Evolutionary conservation across 305 asterid genomes (phyloP).

Genomic region (Vinca major): DNA sequence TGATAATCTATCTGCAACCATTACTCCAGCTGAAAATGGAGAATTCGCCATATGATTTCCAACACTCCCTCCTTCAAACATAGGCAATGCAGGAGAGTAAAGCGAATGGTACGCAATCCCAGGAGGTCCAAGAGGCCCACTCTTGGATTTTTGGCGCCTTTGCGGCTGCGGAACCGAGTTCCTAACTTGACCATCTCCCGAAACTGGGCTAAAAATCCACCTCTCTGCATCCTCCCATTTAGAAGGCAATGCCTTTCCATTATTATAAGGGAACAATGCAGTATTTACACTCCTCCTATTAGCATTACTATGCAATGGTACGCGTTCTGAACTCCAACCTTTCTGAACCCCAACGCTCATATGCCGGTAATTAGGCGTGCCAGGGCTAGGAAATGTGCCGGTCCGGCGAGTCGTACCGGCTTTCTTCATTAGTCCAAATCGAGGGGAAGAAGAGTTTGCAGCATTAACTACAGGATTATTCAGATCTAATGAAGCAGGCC

Average conservation of each 20-base stretch:
- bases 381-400: constrained; percentile 75
- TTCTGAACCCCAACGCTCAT: constrained; percentile 60
- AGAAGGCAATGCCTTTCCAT: constrained; percentile 75
- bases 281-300: constrained; percentile 41
- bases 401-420: constrained; percentile 31
- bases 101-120: constrained; percentile 63
- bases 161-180: constrained; percentile 59
- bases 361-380: constrained; percentile 71
- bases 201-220: constrained; percentile 82
- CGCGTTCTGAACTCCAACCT: constrained; percentile 95
- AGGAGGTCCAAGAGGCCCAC: constrained; percentile 96
- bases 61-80: constrained; percentile 35
- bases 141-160: constrained; percentile 75
- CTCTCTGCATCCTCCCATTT: constrained; percentile 99
- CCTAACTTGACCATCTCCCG: constrained; percentile 49
- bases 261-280: constrained; percentile 52
- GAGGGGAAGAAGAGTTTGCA: constrained; percentile 53
- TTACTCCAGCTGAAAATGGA: constrained; percentile 56
- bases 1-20: constrained; percentile 49
- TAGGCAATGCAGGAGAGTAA: constrained; percentile 69
- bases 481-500: constrained; percentile 75
- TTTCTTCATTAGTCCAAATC: constrained; percentile 52
- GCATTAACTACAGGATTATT: constrained; percentile 40
- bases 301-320: constrained; percentile 44
- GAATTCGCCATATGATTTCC: constrained; percentile 46